Conservation (phyloP, 768 basidiomycete genomes). For the Suillus americanus region DNA sequence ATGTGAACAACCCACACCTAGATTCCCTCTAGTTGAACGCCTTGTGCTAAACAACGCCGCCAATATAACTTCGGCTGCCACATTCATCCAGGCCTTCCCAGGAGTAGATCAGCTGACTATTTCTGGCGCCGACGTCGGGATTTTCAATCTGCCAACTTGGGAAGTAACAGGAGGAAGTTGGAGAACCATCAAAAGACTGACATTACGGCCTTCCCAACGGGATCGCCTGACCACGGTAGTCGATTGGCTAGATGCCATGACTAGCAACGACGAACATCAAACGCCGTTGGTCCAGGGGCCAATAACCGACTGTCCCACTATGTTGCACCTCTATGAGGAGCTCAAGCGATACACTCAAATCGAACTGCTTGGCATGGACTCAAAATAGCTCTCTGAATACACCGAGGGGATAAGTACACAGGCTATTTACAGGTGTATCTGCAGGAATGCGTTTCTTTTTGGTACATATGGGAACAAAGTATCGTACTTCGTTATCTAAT, state of each 20-base stretch:
- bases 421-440: no score
- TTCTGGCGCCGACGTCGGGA: conserved; percentile 27
- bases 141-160: conserved; percentile 13
- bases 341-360: not conserved
- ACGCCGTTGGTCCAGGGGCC: not conserved
- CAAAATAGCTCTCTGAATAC: not conserved
- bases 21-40: conserved; percentile 28
- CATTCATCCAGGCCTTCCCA: conserved; percentile 30
- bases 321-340: not conserved
- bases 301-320: not conserved
- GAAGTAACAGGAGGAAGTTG: not conserved
- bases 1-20: conserved; percentile 10
- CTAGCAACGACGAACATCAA: not conserved
- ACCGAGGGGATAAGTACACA: not conserved
- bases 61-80: conserved; percentile 20
- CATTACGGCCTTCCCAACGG: not conserved
- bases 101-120: conserved; percentile 18
- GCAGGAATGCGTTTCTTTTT: not conserved
- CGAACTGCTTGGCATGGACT: not conserved
- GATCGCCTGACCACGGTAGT: not conserved
- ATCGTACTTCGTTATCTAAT: not conserved
- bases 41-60: conserved; percentile 27
- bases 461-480: not conserved
- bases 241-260: not conserved
- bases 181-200: not conserved